Evolutionary conservation across 768 basidiomycete genomes (phyloP).

Genomic region (Boletus subparvulus): DNA sequence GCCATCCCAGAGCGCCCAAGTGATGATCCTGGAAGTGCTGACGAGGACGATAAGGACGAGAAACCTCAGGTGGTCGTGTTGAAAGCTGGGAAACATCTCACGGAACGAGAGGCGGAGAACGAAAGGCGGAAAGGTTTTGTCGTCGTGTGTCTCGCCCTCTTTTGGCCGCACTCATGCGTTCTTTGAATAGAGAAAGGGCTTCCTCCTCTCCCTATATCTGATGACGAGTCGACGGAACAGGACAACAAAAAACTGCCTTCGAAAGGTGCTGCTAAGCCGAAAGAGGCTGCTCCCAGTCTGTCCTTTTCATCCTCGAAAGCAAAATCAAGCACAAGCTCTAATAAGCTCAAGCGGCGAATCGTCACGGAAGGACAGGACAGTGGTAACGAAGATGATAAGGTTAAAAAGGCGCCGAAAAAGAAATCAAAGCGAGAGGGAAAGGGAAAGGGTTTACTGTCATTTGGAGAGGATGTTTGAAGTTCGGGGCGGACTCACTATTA

Average conservation of each 20-base stretch:
- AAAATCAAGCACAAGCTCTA: slow-evolving; percentile 21
- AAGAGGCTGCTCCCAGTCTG: slow-evolving; percentile 25
- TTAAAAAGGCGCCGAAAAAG: slow-evolving; percentile 43
- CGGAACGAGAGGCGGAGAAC: slow-evolving; percentile 74
- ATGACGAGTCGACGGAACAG: slow-evolving; percentile 19
- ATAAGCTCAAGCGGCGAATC: slow-evolving; percentile 38
- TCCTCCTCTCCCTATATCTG: slow-evolving; percentile 47
- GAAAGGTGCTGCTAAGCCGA: slow-evolving; percentile 23
- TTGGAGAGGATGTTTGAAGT: slow-evolving; percentile 34
- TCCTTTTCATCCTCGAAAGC: slow-evolving; percentile 42
- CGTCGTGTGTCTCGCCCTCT: background rate
- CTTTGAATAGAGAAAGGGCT: slow-evolving; percentile 57
- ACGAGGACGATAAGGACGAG: slow-evolving; percentile 74
- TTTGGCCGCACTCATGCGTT: slow-evolving; percentile 2
- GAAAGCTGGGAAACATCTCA: slow-evolving; percentile 85
- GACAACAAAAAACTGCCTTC: slow-evolving; percentile 31
- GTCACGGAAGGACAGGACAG: slow-evolving; percentile 34
- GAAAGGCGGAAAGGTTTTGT: slow-evolving; percentile 66
- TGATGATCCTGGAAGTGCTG: slow-evolving; percentile 69
- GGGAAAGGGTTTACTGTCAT: slow-evolving; percentile 40
- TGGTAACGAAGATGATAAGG: slow-evolving; percentile 17
- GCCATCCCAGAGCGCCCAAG: slow-evolving; percentile 67
- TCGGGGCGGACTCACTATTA: background rate
- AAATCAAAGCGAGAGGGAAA: slow-evolving; percentile 46
- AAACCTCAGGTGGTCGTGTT: slow-evolving; percentile 87